Evolutionary conservation across 2,329 filamentous ascomycete genomes (phyloP), one percentile per base, ranked within the genome.

Genomic region (Fusarium sarcochroum): DNA sequence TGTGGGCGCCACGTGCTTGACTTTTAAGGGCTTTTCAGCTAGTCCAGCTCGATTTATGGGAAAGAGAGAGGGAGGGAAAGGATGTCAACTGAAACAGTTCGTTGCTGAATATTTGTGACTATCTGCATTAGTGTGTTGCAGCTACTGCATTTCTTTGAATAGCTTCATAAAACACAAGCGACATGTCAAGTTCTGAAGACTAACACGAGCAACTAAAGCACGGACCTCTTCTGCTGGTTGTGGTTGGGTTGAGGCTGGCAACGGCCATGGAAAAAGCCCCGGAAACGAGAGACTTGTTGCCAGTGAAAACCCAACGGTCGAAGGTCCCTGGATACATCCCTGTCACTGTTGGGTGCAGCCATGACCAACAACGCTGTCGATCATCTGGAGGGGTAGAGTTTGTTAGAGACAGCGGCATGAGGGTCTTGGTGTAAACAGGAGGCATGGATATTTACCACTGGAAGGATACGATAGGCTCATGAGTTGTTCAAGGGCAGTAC

Each of bases 301-400:
- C 42, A n/a, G 50, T 37, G 42, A 58, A 44, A 27, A 44, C 46
- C 50, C 51, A 69, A 69, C 55, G 44, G 51, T 25, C 40, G 25
- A 35, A 63, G 50, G 56, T 48, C 52, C 62, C 60, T 58, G 37
- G 47, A 50, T n/a, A 20, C 21, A 62, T 38, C 66, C 66, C 52
- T 68, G 66, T 62, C 38, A 38, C 20, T 42, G 30, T 38, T 38
- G 66, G 37, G 18, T 42, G 30, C 41, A 20, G 48, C 55, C 47
- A 20, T 57, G 58, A 63, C 32, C 20, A 56, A 63, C 45, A 55
- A 63, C n/a, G 23, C 23, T 35, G 61, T 66, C 66, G 56, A 69
- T 69, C 66, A 59, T 45, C 51, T 57, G 38, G 60, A 61, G 54
- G 50, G 56, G 66, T 42, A 69, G 34, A 44, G 27, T 23, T 32